Evolutionary conservation across 495 filamentous ascomycete genomes (phyloP).

Genomic region (Lasiosphaeris hirsuta): DNA sequence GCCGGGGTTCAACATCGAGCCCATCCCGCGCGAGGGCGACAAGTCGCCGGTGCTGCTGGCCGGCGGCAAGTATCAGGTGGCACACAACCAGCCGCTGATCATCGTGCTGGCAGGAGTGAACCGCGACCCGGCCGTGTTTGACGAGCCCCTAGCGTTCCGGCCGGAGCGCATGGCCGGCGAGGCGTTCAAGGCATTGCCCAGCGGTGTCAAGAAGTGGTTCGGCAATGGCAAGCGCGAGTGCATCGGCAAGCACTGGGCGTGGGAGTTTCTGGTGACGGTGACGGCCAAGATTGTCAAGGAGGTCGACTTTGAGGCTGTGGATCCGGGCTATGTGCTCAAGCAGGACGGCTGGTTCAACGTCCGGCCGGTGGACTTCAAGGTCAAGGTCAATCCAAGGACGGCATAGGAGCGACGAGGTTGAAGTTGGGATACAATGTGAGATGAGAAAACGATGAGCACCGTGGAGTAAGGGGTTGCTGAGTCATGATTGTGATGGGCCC

Average conservation of each 20-base stretch:
- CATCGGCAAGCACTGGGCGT: conserved; percentile 66
- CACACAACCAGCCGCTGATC: conserved; percentile 58
- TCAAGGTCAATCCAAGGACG: conserved; percentile 38
- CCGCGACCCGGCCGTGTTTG: conserved; percentile 64
- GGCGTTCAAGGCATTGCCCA: conserved; percentile 54
- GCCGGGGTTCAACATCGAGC: conserved; percentile 63
- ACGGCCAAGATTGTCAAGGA: conserved; percentile 57
- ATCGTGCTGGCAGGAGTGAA: conserved; percentile 59
- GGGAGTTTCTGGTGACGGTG: conserved; percentile 57
- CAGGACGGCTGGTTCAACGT: conserved; percentile 51
- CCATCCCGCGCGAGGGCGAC: conserved; percentile 48
- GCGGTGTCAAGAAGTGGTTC: conserved; percentile 64
- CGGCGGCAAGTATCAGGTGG: conserved; percentile 65
- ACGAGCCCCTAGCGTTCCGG: conserved; percentile 58
- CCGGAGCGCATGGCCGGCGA: conserved; percentile 67
- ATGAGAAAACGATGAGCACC: neutral
- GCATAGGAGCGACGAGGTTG: neutral
- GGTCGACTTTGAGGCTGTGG: conserved; percentile 57
- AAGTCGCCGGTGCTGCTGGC: conserved; percentile 41
- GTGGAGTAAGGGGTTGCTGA: neutral
- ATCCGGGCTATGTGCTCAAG: conserved; percentile 53
- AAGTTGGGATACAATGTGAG: neutral
- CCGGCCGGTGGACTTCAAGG: conserved; percentile 37
- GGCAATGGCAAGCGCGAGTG: conserved; percentile 68
- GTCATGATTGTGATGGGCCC: too few species aligned